Evolutionary conservation across 306 rosid genomes (phyloP), one percentile per base, ranked within the genome.

Genomic region (Rubus idaeus): DNA sequence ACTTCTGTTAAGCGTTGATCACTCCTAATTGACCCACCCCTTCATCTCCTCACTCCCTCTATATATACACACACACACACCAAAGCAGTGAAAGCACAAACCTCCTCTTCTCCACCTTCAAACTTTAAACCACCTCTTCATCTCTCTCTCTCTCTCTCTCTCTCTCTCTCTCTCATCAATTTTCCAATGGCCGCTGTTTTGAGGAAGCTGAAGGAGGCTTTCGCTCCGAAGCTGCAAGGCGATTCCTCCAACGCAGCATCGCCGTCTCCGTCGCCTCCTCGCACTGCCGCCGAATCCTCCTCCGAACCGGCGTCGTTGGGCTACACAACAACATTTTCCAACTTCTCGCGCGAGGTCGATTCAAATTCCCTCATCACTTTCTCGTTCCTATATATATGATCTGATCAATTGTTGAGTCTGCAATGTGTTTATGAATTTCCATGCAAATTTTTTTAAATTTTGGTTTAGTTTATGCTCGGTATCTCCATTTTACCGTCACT

Each of bases 201-300:
- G 18, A 60, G 35, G 66, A 60, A 60, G 66, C 41, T 60, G 18
- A 60, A 60, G 66, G 23, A 60, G 66, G 66, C 41, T 60, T 18
- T 26, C 18, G 8, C 66, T 26, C 66, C 66, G 18, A 60, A 60
- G 66, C 66, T 57, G 0, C 13, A 26, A 35, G 3, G 63, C 14
- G 14, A 21, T 13, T 57, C 63, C 37, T 18, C 58, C 62, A 6
- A 39, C 66, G 26, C 66, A 30, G 1, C 18, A 10, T 37, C 64
- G 39, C 17, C 16, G 8, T 5, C 66, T 1, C 64, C 37, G 18
- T 30, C 35, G 35, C 35, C 35, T 30, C 18, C 8, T 4, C 18
- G 7, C 63, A 7, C 16, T 3, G 10, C 58, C 58, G 23, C 10
- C 8, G 20, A 16, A 18, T 53, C 58, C 6, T 18, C 6, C 20